Base-by-base conservation (phyloP, 2,329 filamentous ascomycete genomes). In the Plectosphaerella cucumerina region DNA sequence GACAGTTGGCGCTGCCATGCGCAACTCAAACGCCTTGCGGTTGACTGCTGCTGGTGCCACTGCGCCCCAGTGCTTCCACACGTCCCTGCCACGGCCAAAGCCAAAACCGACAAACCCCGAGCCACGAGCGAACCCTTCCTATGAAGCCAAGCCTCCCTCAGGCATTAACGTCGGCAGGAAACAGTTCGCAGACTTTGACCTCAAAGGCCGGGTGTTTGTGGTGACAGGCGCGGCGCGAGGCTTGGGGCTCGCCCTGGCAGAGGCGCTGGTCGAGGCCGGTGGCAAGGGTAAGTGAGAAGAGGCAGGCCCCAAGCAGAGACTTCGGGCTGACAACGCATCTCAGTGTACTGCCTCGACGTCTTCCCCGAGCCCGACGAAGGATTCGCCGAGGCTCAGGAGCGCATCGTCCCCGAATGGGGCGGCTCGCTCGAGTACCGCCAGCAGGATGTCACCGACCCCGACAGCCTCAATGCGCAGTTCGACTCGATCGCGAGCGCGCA, bases 231-330 rank as follows among this genome's bases (percentile, higher is more conserved):
- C 81, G 50, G 87, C 81, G 3, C 77, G 84, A 53, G 89, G 89
- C 0, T 75, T 92, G 10, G 88, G 88, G n/a, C 69, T 93, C 18
- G 81, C 85, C 6, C 81, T 91, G 59, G 81, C 86, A 1, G 87
- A 92, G 60, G 87, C 84, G 1, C 70, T 92, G 14, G 73, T 89
- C 12, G 87, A 92, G 66, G 87, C 87, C 21, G 88, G 89, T 18
- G 89, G 86, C 21, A 87, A 73, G 56, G 80, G 80, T 82, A 59
- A 46, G 62, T 61, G 14, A 3, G 5, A 17, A 37, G 6, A 4
- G 12, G 17, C 35, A n/a, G n/a, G n/a, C 35, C 35, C 5, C n/a
- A 17, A 3, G 2, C 3, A 37, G 35, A 12, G 17, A 17, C 35
- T 5, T 6, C 4, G 35, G 23, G 17, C 48, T 52, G 4, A 53